Evolutionary conservation across 106 monocot species (phyloP), one percentile per base, ranked within the genome.

Genomic region (Dactylorhiza incarnata): DNA sequence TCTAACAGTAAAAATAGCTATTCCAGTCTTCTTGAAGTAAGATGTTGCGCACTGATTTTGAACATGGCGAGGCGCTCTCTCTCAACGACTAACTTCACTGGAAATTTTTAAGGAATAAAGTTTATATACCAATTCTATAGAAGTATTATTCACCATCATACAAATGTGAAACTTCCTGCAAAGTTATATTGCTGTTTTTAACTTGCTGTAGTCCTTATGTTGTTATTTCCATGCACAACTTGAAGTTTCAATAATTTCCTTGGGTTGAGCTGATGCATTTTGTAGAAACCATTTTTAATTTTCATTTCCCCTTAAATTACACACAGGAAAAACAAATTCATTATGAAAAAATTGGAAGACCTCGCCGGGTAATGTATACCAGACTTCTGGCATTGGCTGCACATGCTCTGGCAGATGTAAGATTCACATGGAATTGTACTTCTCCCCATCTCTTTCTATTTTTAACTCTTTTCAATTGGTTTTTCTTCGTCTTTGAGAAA

Each of bases 361-460:
- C 68, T 78, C 80, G 74, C 54, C 74, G 23, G 55, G 61, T 87
- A 17, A 79, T 94, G 87, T 85, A 88, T 68, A 67, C 73, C 4
- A 86, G 90, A 77, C 81, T 99, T 76, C 81, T 89, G 50, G 87
- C 88, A 77, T 81, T 99, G 82, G 89, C 94, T 51, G 85, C 94
- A 48, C 99, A 94, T 88, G 91, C 94, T 9, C 85, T 99, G 76
- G 94, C 99, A 80, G 94, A 94, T 84, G 99, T 94, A 87, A 58
- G 71, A 26, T 82, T 73, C 72, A 54, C 19, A 49, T 24, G 48
- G 51, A 49, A 37, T 45, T 11, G 16, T 61, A 14, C 7, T 25
- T 25, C 11, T 55, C 23, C 9, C 48, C 9, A 49, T 54, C 6
- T 45, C 4, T 37, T 20, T 72, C 15, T 44, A 45, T 13, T 22